These are phyloP conservation scores for Gypsophila paniculata DNA, from an alignment of 179 eudicot genomes.

Conservation along the genomic window DNA sequence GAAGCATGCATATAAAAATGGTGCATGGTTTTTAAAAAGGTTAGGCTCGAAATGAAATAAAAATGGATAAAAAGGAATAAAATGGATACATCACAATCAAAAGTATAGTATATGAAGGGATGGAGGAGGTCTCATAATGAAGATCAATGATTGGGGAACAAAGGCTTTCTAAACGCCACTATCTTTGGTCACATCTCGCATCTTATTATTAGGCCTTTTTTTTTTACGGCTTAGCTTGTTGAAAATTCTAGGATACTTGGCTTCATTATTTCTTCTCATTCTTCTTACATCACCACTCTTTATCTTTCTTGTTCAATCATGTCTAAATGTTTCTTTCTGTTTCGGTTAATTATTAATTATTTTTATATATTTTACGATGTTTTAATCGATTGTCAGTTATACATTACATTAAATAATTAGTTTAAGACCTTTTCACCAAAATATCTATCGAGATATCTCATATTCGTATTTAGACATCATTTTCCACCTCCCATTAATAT, in stretches of 20 bases:
- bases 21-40: slow-evolving; percentile 2
- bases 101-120: not conserved
- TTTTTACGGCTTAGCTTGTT: slow-evolving; percentile 8
- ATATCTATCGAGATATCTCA: too few relatives aligned
- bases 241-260: slow-evolving; percentile 18
- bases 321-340: not conserved
- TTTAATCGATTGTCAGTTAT: too few relatives aligned
- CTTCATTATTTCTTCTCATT: slow-evolving; percentile 12
- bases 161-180: slow-evolving; percentile 20
- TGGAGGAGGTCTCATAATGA: too few relatives aligned
- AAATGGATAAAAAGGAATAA: slow-evolving; percentile 18
- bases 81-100: not conserved
- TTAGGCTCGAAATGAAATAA: not conserved
- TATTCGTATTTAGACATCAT: too few relatives aligned
- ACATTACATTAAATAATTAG: too few relatives aligned
- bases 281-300: not conserved
- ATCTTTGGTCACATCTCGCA: slow-evolving; percentile 21
- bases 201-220: not conserved
- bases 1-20: not conserved
- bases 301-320: slow-evolving; percentile 8
- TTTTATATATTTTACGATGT: too few relatives aligned
- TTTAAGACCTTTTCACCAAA: too few relatives aligned
- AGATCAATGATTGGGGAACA: slow-evolving; percentile 26
- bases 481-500: too few relatives aligned
- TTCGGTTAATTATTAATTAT: too few relatives aligned